phyloP scores from a whole-genome alignment of 2,329 filamentous ascomycete genomes.

The Sporothrix brunneoviolacea region DNA sequence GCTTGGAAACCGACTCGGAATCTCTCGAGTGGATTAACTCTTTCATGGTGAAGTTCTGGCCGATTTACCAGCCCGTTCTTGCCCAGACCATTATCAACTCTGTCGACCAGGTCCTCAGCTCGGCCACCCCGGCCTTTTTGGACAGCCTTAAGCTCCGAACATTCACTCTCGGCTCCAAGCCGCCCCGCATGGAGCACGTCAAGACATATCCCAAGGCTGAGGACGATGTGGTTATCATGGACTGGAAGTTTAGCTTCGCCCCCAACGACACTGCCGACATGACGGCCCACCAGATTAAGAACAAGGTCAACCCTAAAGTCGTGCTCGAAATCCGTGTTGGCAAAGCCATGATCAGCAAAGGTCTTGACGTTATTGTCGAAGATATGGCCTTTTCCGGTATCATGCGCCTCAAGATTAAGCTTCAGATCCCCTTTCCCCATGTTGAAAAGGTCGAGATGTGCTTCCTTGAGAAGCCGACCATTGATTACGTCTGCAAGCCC shows the following conservation, averaged over 20 bases:
- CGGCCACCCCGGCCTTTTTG: slow-evolving; percentile 82
- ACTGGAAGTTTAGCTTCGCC: slow-evolving; percentile 99
- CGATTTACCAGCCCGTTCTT: slow-evolving; percentile 92
- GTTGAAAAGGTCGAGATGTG: slow-evolving; percentile 92
- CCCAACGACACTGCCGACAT: slow-evolving; percentile 90
- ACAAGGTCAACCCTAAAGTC: slow-evolving; percentile 95
- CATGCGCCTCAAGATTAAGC: slow-evolving; percentile 96
- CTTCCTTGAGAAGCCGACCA: slow-evolving; percentile 80
- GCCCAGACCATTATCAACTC: slow-evolving; percentile 88
- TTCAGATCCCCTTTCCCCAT: slow-evolving; percentile 92
- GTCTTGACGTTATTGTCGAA: slow-evolving; percentile 93
- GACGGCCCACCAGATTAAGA: slow-evolving; percentile 81
- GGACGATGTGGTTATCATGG: slow-evolving; percentile 95
- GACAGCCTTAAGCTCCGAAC: slow-evolving; percentile 91
- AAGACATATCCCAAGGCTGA: slow-evolving; percentile 96
- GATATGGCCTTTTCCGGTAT: slow-evolving; percentile 94
- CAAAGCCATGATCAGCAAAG: slow-evolving; percentile 95
- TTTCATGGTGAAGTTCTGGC: slow-evolving; percentile 98
- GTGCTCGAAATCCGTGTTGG: slow-evolving; percentile 91
- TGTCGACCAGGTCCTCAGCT: slow-evolving; percentile 92
- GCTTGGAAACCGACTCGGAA: slow-evolving; percentile 82
- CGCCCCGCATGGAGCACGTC: slow-evolving; percentile 92
- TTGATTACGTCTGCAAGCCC: slow-evolving; percentile 98
- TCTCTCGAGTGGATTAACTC: slow-evolving; percentile 99
- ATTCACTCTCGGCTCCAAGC: slow-evolving; percentile 90